phyloP scores from a whole-genome alignment of 2,329 filamentous ascomycete genomes.

The Microascus cirrosus region DNA sequence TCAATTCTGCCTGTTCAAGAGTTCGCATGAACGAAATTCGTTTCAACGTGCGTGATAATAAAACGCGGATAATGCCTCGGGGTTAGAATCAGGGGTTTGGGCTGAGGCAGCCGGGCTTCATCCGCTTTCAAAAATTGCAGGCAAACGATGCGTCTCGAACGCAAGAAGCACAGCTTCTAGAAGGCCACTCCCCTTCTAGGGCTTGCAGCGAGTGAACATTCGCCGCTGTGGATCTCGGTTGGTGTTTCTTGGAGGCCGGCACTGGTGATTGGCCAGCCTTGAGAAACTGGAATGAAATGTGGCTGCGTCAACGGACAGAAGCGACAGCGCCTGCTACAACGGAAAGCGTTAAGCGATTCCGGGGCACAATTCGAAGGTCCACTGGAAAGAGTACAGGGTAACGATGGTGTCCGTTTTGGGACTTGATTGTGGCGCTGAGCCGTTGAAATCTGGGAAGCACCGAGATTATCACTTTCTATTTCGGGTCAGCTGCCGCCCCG shows the following conservation, averaged over 20 bases:
- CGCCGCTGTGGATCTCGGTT: not conserved
- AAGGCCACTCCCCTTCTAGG: not conserved
- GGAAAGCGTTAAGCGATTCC: too few species aligned
- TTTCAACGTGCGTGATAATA: conserved; percentile 3
- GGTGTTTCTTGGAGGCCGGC: too few species aligned
- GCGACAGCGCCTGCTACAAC: too few species aligned
- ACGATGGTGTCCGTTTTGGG: not conserved
- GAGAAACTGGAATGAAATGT: too few species aligned
- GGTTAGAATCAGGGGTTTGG: not conserved
- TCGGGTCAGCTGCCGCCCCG: not conserved
- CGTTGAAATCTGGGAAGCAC: not conserved
- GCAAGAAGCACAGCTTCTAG: not conserved
- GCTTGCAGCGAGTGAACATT: not conserved
- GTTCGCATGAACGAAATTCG: conserved; percentile 4
- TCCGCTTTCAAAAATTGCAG: not conserved
- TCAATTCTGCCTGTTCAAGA: conserved; percentile 1
- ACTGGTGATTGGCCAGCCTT: too few species aligned
- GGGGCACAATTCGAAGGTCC: not conserved
- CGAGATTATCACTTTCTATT: conserved; percentile 4
- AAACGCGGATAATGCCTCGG: conserved; percentile 2
- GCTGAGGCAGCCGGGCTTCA: not conserved
- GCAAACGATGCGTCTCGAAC: too few species aligned
- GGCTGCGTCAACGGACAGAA: too few species aligned
- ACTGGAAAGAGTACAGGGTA: not conserved
- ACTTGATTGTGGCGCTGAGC: not conserved